Percentiles rank a stretch among this genome's conserved stretches.
These are phyloP conservation scores for Bipolaris bicolor DNA, from an alignment of 2,329 filamentous ascomycete genomes.

Conservation along the genomic window DNA sequence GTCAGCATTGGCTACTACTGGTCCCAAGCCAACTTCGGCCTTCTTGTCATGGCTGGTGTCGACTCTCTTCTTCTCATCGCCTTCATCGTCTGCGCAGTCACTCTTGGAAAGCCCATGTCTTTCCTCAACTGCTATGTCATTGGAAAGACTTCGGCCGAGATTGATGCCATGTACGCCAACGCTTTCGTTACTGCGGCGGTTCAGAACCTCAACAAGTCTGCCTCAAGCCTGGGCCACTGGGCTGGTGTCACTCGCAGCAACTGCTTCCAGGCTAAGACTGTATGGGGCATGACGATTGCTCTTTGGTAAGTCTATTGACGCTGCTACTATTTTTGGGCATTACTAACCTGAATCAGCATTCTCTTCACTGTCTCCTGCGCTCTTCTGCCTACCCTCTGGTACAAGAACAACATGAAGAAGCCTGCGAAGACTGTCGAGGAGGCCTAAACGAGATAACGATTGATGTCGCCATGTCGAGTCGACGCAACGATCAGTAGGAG, in stretches of 20 bases:
- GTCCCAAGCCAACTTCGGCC: slow-evolving; percentile 76
- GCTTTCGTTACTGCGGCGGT: slow-evolving; percentile 61
- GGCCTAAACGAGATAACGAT: slow-evolving; percentile 22
- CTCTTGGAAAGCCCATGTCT: slow-evolving; percentile 80
- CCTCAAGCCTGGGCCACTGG: slow-evolving; percentile 60
- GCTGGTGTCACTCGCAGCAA: slow-evolving; percentile 65
- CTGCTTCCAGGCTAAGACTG: slow-evolving; percentile 83
- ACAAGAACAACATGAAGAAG: slow-evolving; percentile 55
- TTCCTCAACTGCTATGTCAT: slow-evolving; percentile 73
- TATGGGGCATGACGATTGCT: slow-evolving; percentile 85
- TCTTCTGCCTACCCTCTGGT: slow-evolving; percentile 56
- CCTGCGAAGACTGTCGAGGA: slow-evolving; percentile 46
- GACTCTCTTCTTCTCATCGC: slow-evolving; percentile 77
- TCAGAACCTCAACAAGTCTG: slow-evolving; percentile 58
- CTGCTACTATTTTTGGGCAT: accelerated
- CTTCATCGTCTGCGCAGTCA: slow-evolving; percentile 75
- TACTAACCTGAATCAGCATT: slow-evolving; percentile 44
- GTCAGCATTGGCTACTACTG: slow-evolving; percentile 78
- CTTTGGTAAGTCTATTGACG: slow-evolving; percentile 63
- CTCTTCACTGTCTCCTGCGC: slow-evolving; percentile 54
- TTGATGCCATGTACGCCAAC: slow-evolving; percentile 56
- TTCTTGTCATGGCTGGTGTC: slow-evolving; percentile 71
- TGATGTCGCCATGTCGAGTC: background rate
- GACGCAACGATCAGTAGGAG: slow-evolving; percentile 12
- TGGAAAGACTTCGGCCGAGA: slow-evolving; percentile 53